Conservation (phyloP, 805 yeast species). For the Yamadazyma kitorensis region DNA sequence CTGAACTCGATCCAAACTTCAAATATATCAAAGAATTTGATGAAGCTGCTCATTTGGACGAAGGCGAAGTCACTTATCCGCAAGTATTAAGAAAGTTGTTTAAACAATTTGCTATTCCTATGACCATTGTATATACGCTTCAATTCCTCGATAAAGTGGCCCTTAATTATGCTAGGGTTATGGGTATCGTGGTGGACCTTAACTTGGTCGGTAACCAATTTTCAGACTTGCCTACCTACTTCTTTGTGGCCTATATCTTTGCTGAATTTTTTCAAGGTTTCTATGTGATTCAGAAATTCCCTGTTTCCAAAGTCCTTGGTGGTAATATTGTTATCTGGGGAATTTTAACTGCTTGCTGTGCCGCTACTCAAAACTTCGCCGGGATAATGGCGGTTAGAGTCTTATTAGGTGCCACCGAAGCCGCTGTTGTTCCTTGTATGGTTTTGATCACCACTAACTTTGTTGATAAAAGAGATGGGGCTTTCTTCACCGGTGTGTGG, state of each 20-base stretch:
- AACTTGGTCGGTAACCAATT: slow-evolving; percentile 25
- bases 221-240: slow-evolving; percentile 43
- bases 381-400: slow-evolving; percentile 19
- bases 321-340: slow-evolving; percentile 36
- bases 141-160: slow-evolving; percentile 16
- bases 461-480: slow-evolving; percentile 19
- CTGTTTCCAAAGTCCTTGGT: slow-evolving; percentile 34
- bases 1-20: slow-evolving; percentile 12
- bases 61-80: slow-evolving; percentile 7
- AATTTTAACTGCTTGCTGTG: slow-evolving; percentile 32
- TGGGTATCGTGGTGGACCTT: slow-evolving; percentile 30
- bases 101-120: slow-evolving; percentile 13
- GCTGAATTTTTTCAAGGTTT: slow-evolving; percentile 34
- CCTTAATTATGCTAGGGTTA: slow-evolving; percentile 23
- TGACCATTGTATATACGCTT: slow-evolving; percentile 6
- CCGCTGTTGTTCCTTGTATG: slow-evolving; percentile 23
- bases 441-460: slow-evolving; percentile 22
- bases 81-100: slow-evolving; percentile 13
- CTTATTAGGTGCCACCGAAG: slow-evolving; percentile 19
- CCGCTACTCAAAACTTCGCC: slow-evolving; percentile 25
- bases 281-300: slow-evolving; percentile 33
- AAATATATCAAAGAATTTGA: slow-evolving; percentile 15
- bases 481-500: slow-evolving; percentile 23
- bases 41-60: slow-evolving; percentile 16
- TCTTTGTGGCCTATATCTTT: slow-evolving; percentile 40